Conservation (phyloP, 106 monocot genomes). For the Dioscorea alata region DNA sequence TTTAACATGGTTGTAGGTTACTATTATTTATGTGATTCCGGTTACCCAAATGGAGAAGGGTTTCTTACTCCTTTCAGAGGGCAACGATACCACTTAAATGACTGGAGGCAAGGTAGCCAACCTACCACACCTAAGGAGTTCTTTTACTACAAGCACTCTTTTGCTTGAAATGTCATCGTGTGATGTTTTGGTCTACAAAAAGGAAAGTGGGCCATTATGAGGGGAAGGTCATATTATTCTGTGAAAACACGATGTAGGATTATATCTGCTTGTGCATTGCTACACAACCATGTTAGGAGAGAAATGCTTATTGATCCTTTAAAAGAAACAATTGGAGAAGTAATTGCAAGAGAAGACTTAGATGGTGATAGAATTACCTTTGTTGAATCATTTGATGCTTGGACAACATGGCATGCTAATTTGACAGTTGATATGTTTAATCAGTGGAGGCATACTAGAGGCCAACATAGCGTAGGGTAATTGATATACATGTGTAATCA, state of each 20-base stretch:
- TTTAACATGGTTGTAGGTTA: no score
- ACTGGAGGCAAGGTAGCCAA: not conserved
- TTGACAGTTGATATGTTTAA: no score
- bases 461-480: no score
- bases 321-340: not conserved
- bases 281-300: slow-evolving; percentile 1
- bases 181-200: no score
- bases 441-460: no score
- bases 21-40: no score
- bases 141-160: not conserved
- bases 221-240: slow-evolving; percentile 5
- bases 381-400: not conserved
- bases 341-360: no score
- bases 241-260: slow-evolving; percentile 12
- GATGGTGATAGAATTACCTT: not conserved
- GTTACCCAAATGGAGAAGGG: no score
- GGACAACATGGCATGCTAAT: no score
- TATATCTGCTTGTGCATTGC: slow-evolving; percentile 5
- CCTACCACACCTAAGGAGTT: not conserved
- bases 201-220: slow-evolving; percentile 1
- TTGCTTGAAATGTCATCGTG: no score
- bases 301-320: slow-evolving; percentile 2
- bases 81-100: slow-evolving; percentile 5
- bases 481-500: no score
- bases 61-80: slow-evolving; percentile 7